Conservation (phyloP, 345 rosid genomes). For the Garcia nutans region DNA sequence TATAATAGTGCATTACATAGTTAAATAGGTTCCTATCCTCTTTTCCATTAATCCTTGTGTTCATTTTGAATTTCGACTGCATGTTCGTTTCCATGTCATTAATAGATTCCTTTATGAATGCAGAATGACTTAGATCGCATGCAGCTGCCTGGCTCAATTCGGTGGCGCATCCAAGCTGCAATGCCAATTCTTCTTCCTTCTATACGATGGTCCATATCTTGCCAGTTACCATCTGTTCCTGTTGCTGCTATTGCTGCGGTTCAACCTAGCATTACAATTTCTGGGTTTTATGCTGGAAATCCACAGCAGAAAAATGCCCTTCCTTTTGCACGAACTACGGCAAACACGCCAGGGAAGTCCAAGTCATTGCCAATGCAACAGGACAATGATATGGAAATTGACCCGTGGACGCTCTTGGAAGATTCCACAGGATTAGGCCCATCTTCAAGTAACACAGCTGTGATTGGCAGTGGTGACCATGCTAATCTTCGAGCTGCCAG, state of each 20-base stretch:
- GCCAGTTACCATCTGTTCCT: constrained; percentile 74
- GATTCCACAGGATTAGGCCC: constrained; percentile 77
- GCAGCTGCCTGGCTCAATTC: constrained; percentile 81
- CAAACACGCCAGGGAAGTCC: constrained; percentile 50
- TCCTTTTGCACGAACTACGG: constrained; percentile 39
- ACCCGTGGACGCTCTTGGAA: constrained; percentile 95
- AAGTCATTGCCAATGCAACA: constrained; percentile 49
- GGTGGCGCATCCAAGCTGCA: constrained; percentile 94
- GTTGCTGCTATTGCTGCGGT: constrained; percentile 54
- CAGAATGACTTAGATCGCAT: constrained; percentile 88
- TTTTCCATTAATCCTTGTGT: neutral
- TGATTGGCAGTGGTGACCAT: constrained; percentile 58
- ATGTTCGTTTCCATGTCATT: neutral
- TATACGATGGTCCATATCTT: constrained; percentile 52
- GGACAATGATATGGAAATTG: constrained; percentile 66
- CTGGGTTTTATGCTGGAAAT: constrained; percentile 44
- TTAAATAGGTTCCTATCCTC: neutral
- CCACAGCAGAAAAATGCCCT: constrained; percentile 46
- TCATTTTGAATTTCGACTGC: neutral
- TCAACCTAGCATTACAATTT: constrained; percentile 48
- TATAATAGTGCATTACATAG: neutral
- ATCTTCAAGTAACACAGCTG: constrained; percentile 51
- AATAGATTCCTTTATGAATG: constrained; percentile 24
- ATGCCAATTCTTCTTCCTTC: constrained; percentile 78
- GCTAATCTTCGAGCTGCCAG: constrained; percentile 76